Conservation (phyloP, 2,329 filamentous ascomycete genomes). For the Pestalotiopsis fici region DNA sequence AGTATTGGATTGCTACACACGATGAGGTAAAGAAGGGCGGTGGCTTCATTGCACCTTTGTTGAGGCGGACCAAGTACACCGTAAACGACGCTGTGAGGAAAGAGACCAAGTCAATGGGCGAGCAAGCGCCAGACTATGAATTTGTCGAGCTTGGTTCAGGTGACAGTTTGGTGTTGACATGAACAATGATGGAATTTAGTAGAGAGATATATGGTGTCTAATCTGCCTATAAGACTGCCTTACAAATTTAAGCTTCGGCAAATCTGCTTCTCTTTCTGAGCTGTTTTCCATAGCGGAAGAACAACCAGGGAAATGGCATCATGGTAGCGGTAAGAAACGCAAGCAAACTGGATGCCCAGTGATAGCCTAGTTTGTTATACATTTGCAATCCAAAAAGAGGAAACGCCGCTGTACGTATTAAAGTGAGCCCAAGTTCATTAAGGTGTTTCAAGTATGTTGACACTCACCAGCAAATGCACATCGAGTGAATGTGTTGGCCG, state of each 20-base stretch:
- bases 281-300: not conserved
- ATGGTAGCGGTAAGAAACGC: not conserved
- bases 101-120: conserved; percentile 29
- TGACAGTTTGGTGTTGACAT: conserved; percentile 49
- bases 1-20: conserved; percentile 68
- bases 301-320: not conserved
- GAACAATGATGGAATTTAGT: conserved; percentile 8
- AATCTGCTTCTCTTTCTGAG: not conserved
- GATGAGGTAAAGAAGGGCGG: conserved; percentile 63
- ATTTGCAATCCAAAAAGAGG: not conserved
- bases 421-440: not conserved
- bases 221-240: no score
- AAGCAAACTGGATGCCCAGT: not conserved
- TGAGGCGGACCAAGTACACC: conserved; percentile 44
- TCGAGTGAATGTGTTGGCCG: conserved; percentile 64
- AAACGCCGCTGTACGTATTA: not conserved
- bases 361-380: not conserved
- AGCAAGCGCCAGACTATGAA: conserved; percentile 38
- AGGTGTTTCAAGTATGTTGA: not conserved
- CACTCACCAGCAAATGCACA: not conserved
- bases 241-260: not conserved
- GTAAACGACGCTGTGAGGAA: conserved; percentile 42
- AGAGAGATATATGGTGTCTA: no score
- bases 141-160: conserved; percentile 59
- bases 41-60: conserved; percentile 55